Percentiles rank a stretch among this genome's conserved stretches.
Conservation (phyloP, 1,139 yeast genomes). For the Protomyces lactucae-debilis region DNA sequence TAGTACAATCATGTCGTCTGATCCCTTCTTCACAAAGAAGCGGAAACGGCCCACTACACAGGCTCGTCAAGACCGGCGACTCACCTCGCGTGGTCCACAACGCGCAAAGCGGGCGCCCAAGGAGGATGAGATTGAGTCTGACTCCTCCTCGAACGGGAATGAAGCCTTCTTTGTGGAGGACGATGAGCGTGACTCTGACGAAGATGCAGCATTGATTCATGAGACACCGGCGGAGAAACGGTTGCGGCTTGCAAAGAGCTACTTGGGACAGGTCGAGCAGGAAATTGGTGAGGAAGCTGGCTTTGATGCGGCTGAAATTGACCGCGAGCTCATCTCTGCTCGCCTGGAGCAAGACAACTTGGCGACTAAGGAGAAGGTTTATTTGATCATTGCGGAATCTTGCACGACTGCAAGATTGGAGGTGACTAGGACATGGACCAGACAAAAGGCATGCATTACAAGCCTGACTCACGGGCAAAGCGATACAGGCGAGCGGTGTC, state of each 20-base stretch:
- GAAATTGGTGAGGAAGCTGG: slow-evolving; percentile 56
- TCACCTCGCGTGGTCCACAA: slow-evolving; percentile 23
- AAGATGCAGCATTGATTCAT: slow-evolving; percentile 64
- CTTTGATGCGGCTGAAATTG: slow-evolving; percentile 89
- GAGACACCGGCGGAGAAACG: slow-evolving; percentile 92
- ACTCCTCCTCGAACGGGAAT: slow-evolving; percentile 9
- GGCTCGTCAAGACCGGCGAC: slow-evolving; percentile 12
- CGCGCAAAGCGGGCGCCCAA: slow-evolving; percentile 20
- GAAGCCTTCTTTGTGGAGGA: slow-evolving; percentile 36
- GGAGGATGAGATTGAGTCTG: slow-evolving; percentile 9
- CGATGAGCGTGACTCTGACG: slow-evolving; percentile 35
- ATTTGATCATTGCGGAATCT: slow-evolving; percentile 6
- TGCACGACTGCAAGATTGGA: neutral
- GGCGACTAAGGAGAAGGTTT: slow-evolving; percentile 28
- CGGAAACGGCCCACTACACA: slow-evolving; percentile 28
- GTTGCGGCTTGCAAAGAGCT: slow-evolving; percentile 88
- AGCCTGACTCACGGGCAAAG: slow-evolving; percentile 51
- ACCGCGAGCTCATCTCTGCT: slow-evolving; percentile 73
- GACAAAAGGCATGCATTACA: slow-evolving; percentile 34
- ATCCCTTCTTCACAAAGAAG: slow-evolving; percentile 33
- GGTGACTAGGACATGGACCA: slow-evolving; percentile 45
- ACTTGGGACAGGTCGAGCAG: slow-evolving; percentile 67
- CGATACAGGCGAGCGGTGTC: slow-evolving; percentile 40
- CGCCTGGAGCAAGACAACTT: slow-evolving; percentile 77
- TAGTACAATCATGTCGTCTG: slow-evolving; percentile 22